These are phyloP conservation scores for Reutealis trisperma DNA, from an alignment of 345 rosid species.

Conservation along the genomic window DNA sequence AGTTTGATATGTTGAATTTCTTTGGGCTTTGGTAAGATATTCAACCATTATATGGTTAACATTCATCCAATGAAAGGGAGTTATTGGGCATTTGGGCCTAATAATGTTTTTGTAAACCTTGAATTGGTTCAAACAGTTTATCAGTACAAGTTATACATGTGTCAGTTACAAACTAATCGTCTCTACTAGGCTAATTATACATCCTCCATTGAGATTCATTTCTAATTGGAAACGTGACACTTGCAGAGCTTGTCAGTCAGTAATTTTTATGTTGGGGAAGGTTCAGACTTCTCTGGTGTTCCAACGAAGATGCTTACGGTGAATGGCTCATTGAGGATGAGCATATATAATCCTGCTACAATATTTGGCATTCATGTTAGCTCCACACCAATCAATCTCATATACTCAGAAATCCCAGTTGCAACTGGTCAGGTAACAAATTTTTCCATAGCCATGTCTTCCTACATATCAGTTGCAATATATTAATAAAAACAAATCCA, in stretches of 20 bases:
- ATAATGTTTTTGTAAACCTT: neutral
- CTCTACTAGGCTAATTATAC: neutral
- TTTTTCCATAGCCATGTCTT: neutral
- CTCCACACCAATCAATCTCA: conserved; percentile 60
- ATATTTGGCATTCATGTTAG: conserved; percentile 76
- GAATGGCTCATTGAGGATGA: conserved; percentile 60
- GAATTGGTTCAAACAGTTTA: neutral
- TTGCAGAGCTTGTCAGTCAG: conserved; percentile 65
- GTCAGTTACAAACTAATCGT: neutral
- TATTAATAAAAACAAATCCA: neutral
- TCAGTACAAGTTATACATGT: neutral
- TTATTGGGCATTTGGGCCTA: neutral
- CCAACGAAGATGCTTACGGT: conserved; percentile 68
- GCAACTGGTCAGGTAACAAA: conserved; percentile 64
- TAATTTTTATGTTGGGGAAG: conserved; percentile 67
- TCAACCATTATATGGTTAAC: neutral
- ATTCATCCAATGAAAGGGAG: neutral
- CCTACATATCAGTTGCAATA: neutral
- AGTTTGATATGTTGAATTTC: neutral
- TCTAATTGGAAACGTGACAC: conserved; percentile 10
- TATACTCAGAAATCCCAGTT: conserved; percentile 54
- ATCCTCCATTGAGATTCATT: neutral
- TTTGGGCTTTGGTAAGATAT: neutral
- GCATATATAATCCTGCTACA: conserved; percentile 71
- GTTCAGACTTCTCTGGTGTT: conserved; percentile 72